phyloP scores from a whole-genome alignment of 1,284 basidiomycete species.

The Ustilago shanxiensis region DNA sequence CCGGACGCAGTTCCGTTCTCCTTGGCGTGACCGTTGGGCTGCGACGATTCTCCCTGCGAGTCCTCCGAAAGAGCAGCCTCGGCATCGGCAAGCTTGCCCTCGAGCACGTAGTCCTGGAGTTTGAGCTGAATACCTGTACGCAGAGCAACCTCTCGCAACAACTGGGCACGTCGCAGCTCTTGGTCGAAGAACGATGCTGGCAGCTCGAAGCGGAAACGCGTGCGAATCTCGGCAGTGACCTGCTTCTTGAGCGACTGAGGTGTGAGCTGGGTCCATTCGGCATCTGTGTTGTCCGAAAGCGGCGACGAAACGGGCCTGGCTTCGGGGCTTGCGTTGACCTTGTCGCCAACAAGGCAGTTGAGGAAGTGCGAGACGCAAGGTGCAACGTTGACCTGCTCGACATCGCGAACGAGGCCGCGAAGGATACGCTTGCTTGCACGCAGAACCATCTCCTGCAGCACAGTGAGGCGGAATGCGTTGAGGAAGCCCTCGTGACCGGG shows the following conservation, averaged over 20 bases:
- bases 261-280: constrained; percentile 72
- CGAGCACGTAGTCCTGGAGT: constrained; percentile 73
- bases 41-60: constrained; percentile 68
- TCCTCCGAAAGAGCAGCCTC: constrained; percentile 36
- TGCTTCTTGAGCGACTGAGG: constrained; percentile 72
- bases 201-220: constrained; percentile 73
- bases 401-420: constrained; percentile 68
- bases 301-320: constrained; percentile 59
- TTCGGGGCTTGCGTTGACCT: constrained; percentile 71
- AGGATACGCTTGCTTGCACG: constrained; percentile 74
- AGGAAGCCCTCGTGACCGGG: constrained; percentile 64
- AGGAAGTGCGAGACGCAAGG: constrained; percentile 73
- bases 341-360: constrained; percentile 75
- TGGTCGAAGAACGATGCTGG: constrained; percentile 70
- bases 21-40: constrained; percentile 48
- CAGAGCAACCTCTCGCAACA: constrained; percentile 74
- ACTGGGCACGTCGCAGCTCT: constrained; percentile 71
- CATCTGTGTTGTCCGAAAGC: constrained; percentile 38
- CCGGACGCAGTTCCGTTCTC: constrained; percentile 15
- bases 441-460: constrained; percentile 75
- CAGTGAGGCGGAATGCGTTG: constrained; percentile 67
- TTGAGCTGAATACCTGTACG: constrained; percentile 74
- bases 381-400: constrained; percentile 44
- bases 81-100: constrained; percentile 38
- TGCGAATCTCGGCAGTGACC: constrained; percentile 71